Conservation (phyloP, 139 green algal species). For the Pseudopediastrum boryanum region DNA sequence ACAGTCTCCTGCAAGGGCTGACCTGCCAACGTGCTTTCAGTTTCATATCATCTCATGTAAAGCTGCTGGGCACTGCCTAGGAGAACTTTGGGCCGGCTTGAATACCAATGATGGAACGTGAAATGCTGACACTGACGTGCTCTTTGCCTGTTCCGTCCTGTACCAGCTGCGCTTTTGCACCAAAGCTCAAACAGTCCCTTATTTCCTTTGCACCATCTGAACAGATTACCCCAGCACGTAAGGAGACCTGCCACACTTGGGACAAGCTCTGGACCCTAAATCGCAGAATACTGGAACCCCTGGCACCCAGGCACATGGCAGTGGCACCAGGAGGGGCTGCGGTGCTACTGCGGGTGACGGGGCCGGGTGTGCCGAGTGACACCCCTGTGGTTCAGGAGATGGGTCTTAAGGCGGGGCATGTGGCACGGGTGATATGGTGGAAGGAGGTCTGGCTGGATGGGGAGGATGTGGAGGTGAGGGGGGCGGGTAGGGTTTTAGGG, state of each 20-base stretch:
- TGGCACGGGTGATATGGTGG: conserved; percentile 10
- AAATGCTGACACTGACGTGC: too few species aligned
- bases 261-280: conserved; percentile 96
- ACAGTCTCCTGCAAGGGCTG: too few species aligned
- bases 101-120: too few species aligned
- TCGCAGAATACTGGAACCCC: conserved; percentile 55
- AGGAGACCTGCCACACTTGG: conserved; percentile 84
- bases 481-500: background rate
- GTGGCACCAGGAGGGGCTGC: background rate
- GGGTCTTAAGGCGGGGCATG: conserved; percentile 7
- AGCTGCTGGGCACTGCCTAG: too few species aligned
- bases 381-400: background rate
- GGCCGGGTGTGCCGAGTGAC: conserved; percentile 13
- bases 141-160: too few species aligned
- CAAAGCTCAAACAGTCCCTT: too few species aligned
- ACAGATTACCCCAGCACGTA: conserved; percentile 66
- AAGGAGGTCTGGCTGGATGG: conserved; percentile 14
- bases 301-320: conserved; percentile 13
- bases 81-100: too few species aligned
- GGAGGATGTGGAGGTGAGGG: conserved; percentile 17
- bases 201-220: too few species aligned
- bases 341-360: conserved; percentile 20
- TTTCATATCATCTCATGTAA: too few species aligned
- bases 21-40: too few species aligned
- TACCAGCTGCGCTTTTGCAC: too few species aligned